Conservation (phyloP, 805 yeast species). For the Kregervanrija fluxuum region DNA sequence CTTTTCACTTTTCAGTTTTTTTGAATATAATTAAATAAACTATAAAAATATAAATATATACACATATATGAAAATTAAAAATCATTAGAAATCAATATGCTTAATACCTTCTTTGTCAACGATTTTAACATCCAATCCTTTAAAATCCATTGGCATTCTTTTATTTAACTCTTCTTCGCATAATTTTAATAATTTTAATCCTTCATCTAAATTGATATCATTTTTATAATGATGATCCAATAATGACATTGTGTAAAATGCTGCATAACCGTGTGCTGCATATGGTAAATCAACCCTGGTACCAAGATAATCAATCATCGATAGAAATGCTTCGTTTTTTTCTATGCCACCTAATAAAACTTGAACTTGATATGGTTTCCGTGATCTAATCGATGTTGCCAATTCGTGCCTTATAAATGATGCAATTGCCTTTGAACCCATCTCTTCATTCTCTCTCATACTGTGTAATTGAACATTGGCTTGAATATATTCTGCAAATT, state of each 20-base stretch:
- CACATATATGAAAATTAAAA: constrained; percentile 1
- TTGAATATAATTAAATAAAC: background rate
- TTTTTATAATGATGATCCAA: constrained; percentile 84
- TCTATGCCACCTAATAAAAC: constrained; percentile 76
- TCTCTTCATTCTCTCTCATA: constrained; percentile 76
- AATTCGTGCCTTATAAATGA: constrained; percentile 82
- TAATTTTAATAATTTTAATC: constrained; percentile 60
- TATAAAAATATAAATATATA: background rate
- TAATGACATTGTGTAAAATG: constrained; percentile 84
- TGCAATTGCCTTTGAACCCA: constrained; percentile 81
- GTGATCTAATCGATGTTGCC: constrained; percentile 83
- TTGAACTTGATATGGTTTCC: constrained; percentile 93
- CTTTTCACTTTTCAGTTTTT: background rate
- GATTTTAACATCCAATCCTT: constrained; percentile 47
- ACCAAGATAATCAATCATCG: constrained; percentile 92
- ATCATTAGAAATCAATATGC: constrained; percentile 14
- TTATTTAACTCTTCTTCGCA: constrained; percentile 74
- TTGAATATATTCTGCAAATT: constrained; percentile 89
- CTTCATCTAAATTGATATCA: constrained; percentile 71
- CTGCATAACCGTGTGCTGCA: constrained; percentile 99
- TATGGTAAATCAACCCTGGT: constrained; percentile 87
- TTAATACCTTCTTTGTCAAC: constrained; percentile 29
- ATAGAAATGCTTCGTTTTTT: constrained; percentile 48
- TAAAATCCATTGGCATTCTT: constrained; percentile 91
- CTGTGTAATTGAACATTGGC: constrained; percentile 86